Base-by-base conservation (phyloP, 1,139 yeast genomes). In the Hyphopichia burtonii region DNA sequence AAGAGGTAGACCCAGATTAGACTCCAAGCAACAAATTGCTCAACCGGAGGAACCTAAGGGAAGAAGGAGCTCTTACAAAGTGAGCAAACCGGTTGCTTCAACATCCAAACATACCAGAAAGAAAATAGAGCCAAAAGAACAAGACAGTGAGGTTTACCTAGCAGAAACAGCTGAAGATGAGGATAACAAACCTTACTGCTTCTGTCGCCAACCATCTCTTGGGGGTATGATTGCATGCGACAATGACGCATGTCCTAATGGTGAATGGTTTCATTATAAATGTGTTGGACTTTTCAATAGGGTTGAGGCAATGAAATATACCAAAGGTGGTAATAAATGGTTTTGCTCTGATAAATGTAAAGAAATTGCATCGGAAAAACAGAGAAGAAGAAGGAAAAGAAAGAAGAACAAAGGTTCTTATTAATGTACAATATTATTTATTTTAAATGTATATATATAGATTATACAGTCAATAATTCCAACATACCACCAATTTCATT, bases 401-500 rank as follows among this genome's bases (percentile, higher is more conserved):
- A 25, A 25, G 28, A 25, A 11, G n/a, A 25, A 25, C 47, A 50
- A 36, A 41, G 53, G 47, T 43, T 40, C 30, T 30, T 8, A 30
- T 10, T 25, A 25, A 25, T 25, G 4, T 30, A 14, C 32, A 30
- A 7, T 14, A 11, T 30, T 12, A n/a, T 18, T 36, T 27, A 15
- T 39, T 36, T 33, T 33, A 28, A 31, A 37, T 30, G 30, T 32
- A 38, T 38, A 43, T 41, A 48, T 45, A 14, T 30, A 14, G 4
- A 8, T 47, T 60, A 73, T 36, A 73, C 76, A 41, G 80, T 80
- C 53, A 91, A 73, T 51, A 93, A 66, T 63, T 89, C 94, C 54
- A 93, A 73, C 98, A 93, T 93, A 46, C 99, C 99, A 54, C 86
- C 89, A 39, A 93, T 82, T 59, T 82, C 86, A 61, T 84, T 86